Conservation (phyloP, 2,329 filamentous ascomycete species). For the Colletotrichum falcatum region DNA sequence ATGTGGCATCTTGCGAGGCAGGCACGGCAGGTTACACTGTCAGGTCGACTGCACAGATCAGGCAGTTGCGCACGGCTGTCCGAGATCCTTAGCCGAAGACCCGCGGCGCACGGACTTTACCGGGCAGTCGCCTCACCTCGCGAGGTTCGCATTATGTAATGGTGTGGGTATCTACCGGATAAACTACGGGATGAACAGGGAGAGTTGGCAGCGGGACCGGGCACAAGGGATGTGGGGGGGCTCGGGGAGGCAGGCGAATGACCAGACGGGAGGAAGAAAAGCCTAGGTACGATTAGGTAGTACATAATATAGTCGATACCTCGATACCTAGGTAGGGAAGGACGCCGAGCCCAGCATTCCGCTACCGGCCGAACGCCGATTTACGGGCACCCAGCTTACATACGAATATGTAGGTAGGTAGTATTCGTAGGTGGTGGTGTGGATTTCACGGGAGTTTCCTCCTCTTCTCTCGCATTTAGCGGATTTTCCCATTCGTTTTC, state of each 20-base stretch:
- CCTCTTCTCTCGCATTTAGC: neutral
- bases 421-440: too few relatives aligned
- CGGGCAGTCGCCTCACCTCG: neutral
- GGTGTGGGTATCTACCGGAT: neutral
- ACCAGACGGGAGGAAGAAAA: neutral
- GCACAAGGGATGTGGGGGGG: neutral
- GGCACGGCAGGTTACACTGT: too few relatives aligned
- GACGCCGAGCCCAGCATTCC: neutral
- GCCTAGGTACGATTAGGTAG: neutral
- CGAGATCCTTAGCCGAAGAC: too few relatives aligned
- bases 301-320: too few relatives aligned
- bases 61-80: too few relatives aligned
- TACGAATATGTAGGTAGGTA: neutral
- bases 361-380: conserved; percentile 3
- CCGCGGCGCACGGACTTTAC: too few relatives aligned
- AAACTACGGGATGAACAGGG: neutral
- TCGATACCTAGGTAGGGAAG: too few relatives aligned
- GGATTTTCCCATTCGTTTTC: neutral
- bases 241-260: too few relatives aligned
- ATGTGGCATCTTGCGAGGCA: neutral
- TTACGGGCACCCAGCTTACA: neutral
- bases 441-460: neutral
- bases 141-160: neutral
- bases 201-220: neutral
- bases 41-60: neutral